Evolutionary conservation across 176 grass and related monocot genomes (phyloP).

Genomic region (Pontederia crassipes): DNA sequence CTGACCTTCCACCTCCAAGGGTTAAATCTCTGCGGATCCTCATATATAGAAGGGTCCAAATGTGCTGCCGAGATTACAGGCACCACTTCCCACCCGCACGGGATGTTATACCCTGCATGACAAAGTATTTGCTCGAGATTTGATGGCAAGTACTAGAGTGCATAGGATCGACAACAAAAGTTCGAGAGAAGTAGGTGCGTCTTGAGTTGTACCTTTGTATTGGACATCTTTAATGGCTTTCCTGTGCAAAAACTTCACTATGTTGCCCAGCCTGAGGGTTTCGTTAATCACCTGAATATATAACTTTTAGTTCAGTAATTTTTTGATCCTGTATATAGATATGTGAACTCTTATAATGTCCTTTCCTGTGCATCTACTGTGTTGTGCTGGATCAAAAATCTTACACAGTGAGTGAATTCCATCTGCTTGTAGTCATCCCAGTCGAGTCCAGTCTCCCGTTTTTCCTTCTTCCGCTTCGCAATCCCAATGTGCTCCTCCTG

Average conservation of each 20-base stretch:
- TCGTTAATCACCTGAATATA: constrained; percentile 27
- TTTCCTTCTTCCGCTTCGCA: constrained; percentile 12
- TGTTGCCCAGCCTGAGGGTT: constrained; percentile 29
- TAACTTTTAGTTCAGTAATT: neutral
- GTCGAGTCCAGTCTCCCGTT: constrained; percentile 18
- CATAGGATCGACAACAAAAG: no score
- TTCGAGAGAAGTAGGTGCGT: neutral
- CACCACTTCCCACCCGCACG: constrained; percentile 27
- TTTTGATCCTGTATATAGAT: neutral
- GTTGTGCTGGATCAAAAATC: neutral
- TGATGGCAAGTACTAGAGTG: neutral
- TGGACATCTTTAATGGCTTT: constrained; percentile 26
- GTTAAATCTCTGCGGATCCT: constrained; percentile 26
- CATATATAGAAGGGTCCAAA: constrained; percentile 24
- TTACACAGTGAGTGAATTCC: constrained; percentile 30
- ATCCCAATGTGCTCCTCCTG: constrained; percentile 28
- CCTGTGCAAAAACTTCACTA: constrained; percentile 36
- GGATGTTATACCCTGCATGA: constrained; percentile 32
- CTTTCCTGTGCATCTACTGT: neutral
- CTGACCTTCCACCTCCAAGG: constrained; percentile 43
- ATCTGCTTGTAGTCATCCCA: constrained; percentile 42
- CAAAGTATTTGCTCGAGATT: constrained; percentile 1
- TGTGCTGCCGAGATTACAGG: constrained; percentile 28
- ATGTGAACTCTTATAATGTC: neutral
- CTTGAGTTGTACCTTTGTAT: constrained; percentile 18